A percentile compares a stretch with the other conserved stretches of the same genome.
Conservation (phyloP, 1,284 basidiomycete species). For the Tremellales sp. region DNA sequence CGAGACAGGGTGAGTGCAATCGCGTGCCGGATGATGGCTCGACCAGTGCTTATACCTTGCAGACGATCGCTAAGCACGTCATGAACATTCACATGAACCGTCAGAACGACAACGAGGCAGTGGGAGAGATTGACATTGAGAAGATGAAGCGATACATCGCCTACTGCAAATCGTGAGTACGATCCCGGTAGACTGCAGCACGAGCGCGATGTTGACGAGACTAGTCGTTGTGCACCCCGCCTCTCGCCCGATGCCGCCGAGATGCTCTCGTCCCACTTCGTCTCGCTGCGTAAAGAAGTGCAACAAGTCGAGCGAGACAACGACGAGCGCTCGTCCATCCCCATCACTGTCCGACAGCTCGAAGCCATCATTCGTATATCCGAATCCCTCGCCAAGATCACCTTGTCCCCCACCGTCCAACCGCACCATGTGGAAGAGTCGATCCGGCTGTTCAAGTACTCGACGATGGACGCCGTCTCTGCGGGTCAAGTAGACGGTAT, state of each 20-base stretch:
- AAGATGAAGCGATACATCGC: conserved; percentile 98
- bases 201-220: not conserved
- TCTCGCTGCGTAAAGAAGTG: conserved; percentile 87
- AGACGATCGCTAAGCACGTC: conserved; percentile 95
- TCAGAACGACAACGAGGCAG: conserved; percentile 61
- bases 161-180: conserved; percentile 81
- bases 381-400: conserved; percentile 92
- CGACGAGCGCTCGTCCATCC: conserved; percentile 95
- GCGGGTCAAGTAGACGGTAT: conserved; percentile 84
- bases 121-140: conserved; percentile 94
- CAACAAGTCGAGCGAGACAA: conserved; percentile 96
- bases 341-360: conserved; percentile 96
- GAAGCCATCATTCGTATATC: conserved; percentile 99
- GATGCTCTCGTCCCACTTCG: conserved; percentile 96
- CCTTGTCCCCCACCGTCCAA: conserved; percentile 77
- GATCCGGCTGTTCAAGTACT: conserved; percentile 96
- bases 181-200: not conserved
- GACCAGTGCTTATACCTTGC: not conserved
- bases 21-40: not conserved
- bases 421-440: conserved; percentile 97
- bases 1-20: conserved; percentile 68
- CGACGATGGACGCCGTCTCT: conserved; percentile 98
- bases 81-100: conserved; percentile 99
- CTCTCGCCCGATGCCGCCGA: conserved; percentile 90
- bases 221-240: conserved; percentile 90